phyloP scores from a whole-genome alignment of 768 basidiomycete genomes.

The Pilatotrama ljubarskyi region DNA sequence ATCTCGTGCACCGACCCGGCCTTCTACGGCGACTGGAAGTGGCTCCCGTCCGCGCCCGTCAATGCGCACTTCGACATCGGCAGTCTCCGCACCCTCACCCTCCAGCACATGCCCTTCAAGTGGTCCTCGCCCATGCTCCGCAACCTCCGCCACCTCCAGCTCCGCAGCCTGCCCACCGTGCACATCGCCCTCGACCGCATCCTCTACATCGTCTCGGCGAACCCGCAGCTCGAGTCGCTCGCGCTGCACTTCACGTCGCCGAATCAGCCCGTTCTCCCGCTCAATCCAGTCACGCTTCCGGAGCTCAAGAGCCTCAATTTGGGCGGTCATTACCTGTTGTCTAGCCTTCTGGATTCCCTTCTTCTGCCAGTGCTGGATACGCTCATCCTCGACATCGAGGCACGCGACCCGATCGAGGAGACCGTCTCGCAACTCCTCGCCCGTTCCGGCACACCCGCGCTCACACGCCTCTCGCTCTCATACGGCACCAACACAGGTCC shows the following conservation, averaged over 20 bases:
- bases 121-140: slow-evolving; percentile 76
- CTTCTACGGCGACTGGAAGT: slow-evolving; percentile 66
- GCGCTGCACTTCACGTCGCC: slow-evolving; percentile 64
- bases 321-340: slow-evolving; percentile 67
- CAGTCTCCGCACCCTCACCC: slow-evolving; percentile 55
- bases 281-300: slow-evolving; percentile 52
- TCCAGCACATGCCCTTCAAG: slow-evolving; percentile 75
- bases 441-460: slow-evolving; percentile 57
- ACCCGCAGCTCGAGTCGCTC: slow-evolving; percentile 55
- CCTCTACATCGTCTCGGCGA: slow-evolving; percentile 61
- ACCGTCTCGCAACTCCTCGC: slow-evolving; percentile 59
- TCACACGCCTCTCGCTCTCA: slow-evolving; percentile 62
- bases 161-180: slow-evolving; percentile 64
- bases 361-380: slow-evolving; percentile 56
- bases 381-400: slow-evolving; percentile 69
- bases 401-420: slow-evolving; percentile 75
- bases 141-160: slow-evolving; percentile 55
- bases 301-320: slow-evolving; percentile 56
- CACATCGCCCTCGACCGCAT: slow-evolving; percentile 69
- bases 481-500: slow-evolving; percentile 46
- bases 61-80: slow-evolving; percentile 40
- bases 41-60: slow-evolving; percentile 60
- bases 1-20: slow-evolving; percentile 69
- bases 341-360: slow-evolving; percentile 61
- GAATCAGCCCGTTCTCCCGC: slow-evolving; percentile 61